Base-by-base conservation (phyloP, 495 filamentous ascomycete species). In the Penicillium angulare region DNA sequence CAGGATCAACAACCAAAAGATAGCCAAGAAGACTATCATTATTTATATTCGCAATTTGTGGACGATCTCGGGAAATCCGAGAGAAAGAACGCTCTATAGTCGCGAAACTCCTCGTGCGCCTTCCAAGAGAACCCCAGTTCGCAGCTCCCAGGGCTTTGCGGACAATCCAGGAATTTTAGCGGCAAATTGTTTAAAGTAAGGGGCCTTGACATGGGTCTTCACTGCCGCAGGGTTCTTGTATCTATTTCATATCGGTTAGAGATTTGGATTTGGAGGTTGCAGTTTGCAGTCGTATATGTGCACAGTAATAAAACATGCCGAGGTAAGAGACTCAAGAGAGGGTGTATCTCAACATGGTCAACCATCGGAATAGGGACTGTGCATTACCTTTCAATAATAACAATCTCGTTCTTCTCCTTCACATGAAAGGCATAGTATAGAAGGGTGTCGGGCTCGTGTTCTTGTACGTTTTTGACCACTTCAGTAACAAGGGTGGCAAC, bases 161-260 rank as follows among this genome's bases (percentile, higher is more conserved):
- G 62, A 51, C 55, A 66, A 41, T 6, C 21, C 31, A 7, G 56
- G 29, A 16, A 61, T 46, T 38, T 65, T 56, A 21, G 50, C 47
- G 7, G 57, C 43, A 24, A 71, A 71, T 8, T 56, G 47, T 21
- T 54, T 54, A 50, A 65, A 63, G 45, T 68, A 63, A n/a, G 64
- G 45, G 3, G 54, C 50, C 21, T 65, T 47, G 12, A 56, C 34
- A 44, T 72, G 66, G 5, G 56, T 29, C 29, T 64, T 43, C 5
- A 68, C 41, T 3, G 68, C 68, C 3, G 51, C 55, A 31, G 61
- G 59, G 52, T 68, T 48, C 16, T 64, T 62, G 43, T 72, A 72
- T 55, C 66, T 71, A 23, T 17, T 17, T 33, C 47, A 24, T 47
- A 26, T 8, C 17, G 41, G n/a, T 27, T 16, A 27, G 27, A 18